Conservation (phyloP, 148 eudicot genomes). For the Rhododendron ovatum region DNA sequence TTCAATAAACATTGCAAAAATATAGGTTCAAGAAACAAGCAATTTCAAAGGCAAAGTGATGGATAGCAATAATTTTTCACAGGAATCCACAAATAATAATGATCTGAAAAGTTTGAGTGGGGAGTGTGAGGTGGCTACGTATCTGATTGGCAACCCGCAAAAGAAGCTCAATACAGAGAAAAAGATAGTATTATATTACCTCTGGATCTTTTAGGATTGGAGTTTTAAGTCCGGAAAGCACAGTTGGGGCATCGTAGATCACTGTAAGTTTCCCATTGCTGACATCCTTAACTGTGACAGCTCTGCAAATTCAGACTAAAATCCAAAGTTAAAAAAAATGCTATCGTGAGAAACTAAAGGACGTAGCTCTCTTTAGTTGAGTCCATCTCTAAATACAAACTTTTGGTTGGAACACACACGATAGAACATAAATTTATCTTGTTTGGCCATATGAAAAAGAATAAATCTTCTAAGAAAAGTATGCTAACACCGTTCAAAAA, state of each 20-base stretch:
- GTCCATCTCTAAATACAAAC: neutral
- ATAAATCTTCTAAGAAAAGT: neutral
- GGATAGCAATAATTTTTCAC: neutral
- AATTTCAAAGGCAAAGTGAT: neutral
- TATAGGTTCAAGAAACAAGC: neutral
- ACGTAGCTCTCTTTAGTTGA: neutral
- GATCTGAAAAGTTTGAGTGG: neutral
- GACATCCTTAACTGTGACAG: constrained; percentile 43
- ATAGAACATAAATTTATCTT: neutral
- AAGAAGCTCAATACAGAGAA: neutral
- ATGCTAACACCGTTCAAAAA: neutral
- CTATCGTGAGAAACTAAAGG: neutral
- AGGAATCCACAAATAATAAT: neutral
- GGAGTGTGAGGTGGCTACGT: neutral
- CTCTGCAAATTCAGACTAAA: constrained; percentile 26
- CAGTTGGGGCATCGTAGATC: constrained; percentile 59
- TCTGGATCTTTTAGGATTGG: constrained; percentile 50
- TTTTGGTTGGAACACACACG: neutral
- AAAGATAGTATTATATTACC: constrained; percentile 28
- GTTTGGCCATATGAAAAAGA: neutral
- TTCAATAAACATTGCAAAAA: neutral
- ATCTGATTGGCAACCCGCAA: neutral
- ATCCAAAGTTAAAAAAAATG: neutral
- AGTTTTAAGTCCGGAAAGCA: constrained; percentile 44
- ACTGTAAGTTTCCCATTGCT: constrained; percentile 34